Percentiles rank a stretch among this genome's conserved stretches.
These are phyloP conservation scores for Alternaria sp. DNA, from an alignment of 2,329 filamentous ascomycete species.

Conservation along the genomic window DNA sequence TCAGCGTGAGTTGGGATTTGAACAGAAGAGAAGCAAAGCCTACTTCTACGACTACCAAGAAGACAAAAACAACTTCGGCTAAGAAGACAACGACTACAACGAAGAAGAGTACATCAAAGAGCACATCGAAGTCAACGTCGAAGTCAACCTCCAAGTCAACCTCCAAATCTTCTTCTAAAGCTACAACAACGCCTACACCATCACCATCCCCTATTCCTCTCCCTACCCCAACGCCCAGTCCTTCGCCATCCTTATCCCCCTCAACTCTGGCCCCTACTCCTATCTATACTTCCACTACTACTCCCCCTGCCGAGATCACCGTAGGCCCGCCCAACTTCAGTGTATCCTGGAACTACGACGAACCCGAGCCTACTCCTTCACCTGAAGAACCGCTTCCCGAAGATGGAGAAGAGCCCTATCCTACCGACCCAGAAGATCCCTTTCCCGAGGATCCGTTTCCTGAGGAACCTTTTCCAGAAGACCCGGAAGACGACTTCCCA, in stretches of 20 bases:
- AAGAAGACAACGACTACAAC: slow-evolving; percentile 8
- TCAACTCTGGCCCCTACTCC: not conserved
- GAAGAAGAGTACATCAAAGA: slow-evolving; percentile 11
- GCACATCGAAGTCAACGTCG: slow-evolving; percentile 10
- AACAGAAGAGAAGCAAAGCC: slow-evolving; percentile 15
- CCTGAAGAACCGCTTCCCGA: not conserved
- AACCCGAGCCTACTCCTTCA: not conserved
- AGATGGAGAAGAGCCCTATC: slow-evolving; percentile 11
- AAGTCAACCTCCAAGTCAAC: slow-evolving; percentile 18
- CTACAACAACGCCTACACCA: slow-evolving; percentile 12
- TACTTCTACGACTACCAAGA: slow-evolving; percentile 7
- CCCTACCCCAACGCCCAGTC: not conserved
- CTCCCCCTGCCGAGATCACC: slow-evolving; percentile 19
- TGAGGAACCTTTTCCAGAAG: slow-evolving; percentile 17
- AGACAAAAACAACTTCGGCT: slow-evolving; percentile 1
- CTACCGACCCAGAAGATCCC: slow-evolving; percentile 24
- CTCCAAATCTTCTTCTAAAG: slow-evolving; percentile 10
- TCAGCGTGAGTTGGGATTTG: slow-evolving; percentile 23
- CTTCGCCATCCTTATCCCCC: not conserved
- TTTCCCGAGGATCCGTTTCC: slow-evolving; percentile 13
- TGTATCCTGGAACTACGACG: slow-evolving; percentile 15
- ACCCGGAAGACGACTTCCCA: slow-evolving; percentile 12
- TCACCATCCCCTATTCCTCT: not conserved
- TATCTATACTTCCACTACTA: not conserved
- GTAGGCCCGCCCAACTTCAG: slow-evolving; percentile 20